Evolutionary conservation across 129 eudicot species (phyloP), one percentile per base, ranked within the genome.

Genomic region (Escallonia herrerae): DNA sequence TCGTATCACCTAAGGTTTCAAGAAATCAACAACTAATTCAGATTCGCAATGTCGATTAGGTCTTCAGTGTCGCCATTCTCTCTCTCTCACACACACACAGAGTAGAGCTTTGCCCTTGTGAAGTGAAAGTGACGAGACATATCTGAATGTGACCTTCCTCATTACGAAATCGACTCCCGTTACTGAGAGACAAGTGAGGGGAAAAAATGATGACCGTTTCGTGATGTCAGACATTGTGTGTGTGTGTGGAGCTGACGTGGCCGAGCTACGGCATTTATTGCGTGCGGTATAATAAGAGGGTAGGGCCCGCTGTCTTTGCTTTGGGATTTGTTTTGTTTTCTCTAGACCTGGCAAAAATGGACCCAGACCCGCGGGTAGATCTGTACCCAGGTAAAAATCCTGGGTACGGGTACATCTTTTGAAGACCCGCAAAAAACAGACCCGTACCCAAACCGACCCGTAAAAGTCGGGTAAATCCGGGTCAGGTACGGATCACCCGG

Each of bases 191-290:
- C 6, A 33, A 5, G 38, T 8, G 38, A 50, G 71, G 5, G 3
- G 3, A 42, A 6, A 46, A 59, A 0, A 6, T 11, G 52, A 2
- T 48, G 58, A 39, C 65, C 56, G 73, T 68, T 44, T 45, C 60
- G 70, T 13, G 47, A 37, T 6, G 62, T 42, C 51, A 11, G 7
- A 2, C 3, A 13, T 1, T 71, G 54, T 61, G 63, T 22, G 33
- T 0, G 33, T 22, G 33, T 22, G 33, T 22, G 33, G 33, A 38
- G 41, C 8, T 54, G 67, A 63, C 22, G n/a, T 60, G 37, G 66
- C 41, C 14, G 67, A 51, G 69, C 11, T n/a, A 6, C 3, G 56
- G 57, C 64, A 72, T 63, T 72, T 42, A 72, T 43, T 72, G 70
- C 69, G 51, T 14, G 76, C 50, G 70, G 70, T 53, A 14, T 38